Evolutionary conservation across 371 early-diverging fungal species (phyloP).

Genomic region (Cokeromyces recurvatus): DNA sequence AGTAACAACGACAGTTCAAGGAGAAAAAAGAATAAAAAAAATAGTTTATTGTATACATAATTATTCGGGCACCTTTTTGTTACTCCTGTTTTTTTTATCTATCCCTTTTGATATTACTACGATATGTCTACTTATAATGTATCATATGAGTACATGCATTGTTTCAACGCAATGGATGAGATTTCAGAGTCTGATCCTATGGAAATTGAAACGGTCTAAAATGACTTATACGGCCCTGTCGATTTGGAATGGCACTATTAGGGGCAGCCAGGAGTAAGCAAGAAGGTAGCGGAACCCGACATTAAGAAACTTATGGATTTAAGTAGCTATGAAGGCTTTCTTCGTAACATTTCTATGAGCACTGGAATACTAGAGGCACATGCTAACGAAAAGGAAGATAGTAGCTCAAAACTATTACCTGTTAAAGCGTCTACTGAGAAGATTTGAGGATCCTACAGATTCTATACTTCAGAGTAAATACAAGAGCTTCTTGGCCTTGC

Average conservation of each 20-base stretch:
- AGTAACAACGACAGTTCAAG: too few species aligned
- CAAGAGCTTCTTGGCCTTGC: neutral
- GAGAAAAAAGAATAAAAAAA: too few species aligned
- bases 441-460: neutral
- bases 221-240: slow-evolving; percentile 6
- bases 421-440: neutral
- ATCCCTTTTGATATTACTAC: too few species aligned
- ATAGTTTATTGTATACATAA: too few species aligned
- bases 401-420: neutral
- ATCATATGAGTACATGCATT: too few species aligned
- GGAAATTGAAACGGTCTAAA: slow-evolving; percentile 5
- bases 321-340: neutral
- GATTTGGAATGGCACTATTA: slow-evolving; percentile 8
- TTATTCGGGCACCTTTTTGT: too few species aligned
- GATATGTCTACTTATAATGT: neutral
- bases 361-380: neutral
- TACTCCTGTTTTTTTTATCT: too few species aligned
- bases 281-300: slow-evolving; percentile 7
- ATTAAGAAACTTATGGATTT: slow-evolving; percentile 10
- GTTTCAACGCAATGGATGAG: slow-evolving; percentile 6
- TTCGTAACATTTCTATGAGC: neutral
- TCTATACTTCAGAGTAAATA: neutral
- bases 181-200: slow-evolving; percentile 7
- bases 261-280: slow-evolving; percentile 4
- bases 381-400: neutral